phyloP scores from a whole-genome alignment of 148 eudicot genomes.

The Rhododendron vialii region DNA sequence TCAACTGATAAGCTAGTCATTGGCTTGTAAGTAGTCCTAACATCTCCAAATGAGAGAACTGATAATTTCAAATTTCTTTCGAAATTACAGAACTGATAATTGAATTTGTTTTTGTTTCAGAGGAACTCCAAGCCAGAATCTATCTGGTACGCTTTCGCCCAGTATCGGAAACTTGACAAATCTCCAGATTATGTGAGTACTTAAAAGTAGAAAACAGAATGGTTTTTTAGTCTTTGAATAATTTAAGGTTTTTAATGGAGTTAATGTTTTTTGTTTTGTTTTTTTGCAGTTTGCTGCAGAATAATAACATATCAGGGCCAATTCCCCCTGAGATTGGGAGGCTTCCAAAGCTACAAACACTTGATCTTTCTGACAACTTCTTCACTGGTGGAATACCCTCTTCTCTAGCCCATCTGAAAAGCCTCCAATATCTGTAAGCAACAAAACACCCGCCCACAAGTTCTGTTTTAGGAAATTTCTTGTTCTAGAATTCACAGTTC shows the following conservation, averaged over 20 bases:
- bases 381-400: slow-evolving; percentile 64
- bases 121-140: slow-evolving; percentile 77
- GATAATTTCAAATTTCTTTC: neutral
- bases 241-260: slow-evolving; percentile 11
- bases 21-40: slow-evolving; percentile 57
- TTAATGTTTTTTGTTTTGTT: slow-evolving; percentile 6
- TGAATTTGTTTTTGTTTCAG: slow-evolving; percentile 37
- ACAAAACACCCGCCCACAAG: neutral
- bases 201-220: neutral
- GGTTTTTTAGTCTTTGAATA: neutral
- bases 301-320: slow-evolving; percentile 76
- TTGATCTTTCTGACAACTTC: slow-evolving; percentile 69
- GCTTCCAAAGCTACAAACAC: slow-evolving; percentile 65
- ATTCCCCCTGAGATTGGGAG: slow-evolving; percentile 70
- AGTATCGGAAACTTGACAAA: slow-evolving; percentile 90
- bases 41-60: neutral
- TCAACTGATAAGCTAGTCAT: slow-evolving; percentile 48
- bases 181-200: slow-evolving; percentile 75
- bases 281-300: slow-evolving; percentile 63
- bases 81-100: neutral
- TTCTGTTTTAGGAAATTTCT: neutral
- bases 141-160: slow-evolving; percentile 70
- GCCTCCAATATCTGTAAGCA: slow-evolving; percentile 78
- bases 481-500: neutral
- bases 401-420: slow-evolving; percentile 52